These are phyloP conservation scores for Cercophora scortea DNA, from an alignment of 495 filamentous ascomycete genomes.

Conservation along the genomic window DNA sequence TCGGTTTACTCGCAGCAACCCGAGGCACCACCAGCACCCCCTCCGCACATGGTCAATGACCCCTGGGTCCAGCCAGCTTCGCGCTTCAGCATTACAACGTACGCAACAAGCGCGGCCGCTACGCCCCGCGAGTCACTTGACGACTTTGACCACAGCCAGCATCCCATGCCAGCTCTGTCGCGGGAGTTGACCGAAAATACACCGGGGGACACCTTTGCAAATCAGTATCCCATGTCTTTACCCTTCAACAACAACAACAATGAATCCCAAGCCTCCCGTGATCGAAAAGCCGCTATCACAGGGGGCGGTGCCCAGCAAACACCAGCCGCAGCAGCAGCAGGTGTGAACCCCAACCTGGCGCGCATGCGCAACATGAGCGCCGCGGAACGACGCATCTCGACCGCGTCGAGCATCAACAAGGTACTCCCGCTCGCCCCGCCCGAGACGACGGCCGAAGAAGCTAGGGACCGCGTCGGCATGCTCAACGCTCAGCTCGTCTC, in stretches of 20 bases:
- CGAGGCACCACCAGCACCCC: conserved; percentile 12
- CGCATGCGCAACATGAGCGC: conserved; percentile 5
- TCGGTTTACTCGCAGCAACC: conserved; percentile 29
- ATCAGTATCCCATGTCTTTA: conserved; percentile 20
- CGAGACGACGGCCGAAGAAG: conserved; percentile 36
- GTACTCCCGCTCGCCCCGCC: conserved; percentile 50
- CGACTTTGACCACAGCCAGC: conserved; percentile 20
- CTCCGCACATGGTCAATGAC: conserved; percentile 4
- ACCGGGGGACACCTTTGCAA: conserved; percentile 20
- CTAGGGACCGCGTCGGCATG: conserved; percentile 54
- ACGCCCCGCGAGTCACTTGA: conserved; percentile 50
- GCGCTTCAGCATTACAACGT: conserved; percentile 68
- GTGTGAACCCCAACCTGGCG: conserved; percentile 6
- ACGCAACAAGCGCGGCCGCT: conserved; percentile 48
- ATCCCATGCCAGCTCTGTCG: conserved; percentile 25
- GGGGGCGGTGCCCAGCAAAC: background rate
- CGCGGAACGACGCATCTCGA: conserved; percentile 15
- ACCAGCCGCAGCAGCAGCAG: background rate
- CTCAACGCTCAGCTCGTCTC: conserved; percentile 60
- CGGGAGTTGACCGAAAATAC: conserved; percentile 4
- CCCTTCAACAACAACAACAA: conserved; percentile 4
- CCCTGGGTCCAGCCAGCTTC: conserved; percentile 48
- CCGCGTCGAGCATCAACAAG: conserved; percentile 40
- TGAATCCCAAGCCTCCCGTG: conserved; percentile 11
- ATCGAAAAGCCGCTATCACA: conserved; percentile 4